Base-by-base conservation (phyloP, 257 asterid genomes). In the Petrea volubilis region DNA sequence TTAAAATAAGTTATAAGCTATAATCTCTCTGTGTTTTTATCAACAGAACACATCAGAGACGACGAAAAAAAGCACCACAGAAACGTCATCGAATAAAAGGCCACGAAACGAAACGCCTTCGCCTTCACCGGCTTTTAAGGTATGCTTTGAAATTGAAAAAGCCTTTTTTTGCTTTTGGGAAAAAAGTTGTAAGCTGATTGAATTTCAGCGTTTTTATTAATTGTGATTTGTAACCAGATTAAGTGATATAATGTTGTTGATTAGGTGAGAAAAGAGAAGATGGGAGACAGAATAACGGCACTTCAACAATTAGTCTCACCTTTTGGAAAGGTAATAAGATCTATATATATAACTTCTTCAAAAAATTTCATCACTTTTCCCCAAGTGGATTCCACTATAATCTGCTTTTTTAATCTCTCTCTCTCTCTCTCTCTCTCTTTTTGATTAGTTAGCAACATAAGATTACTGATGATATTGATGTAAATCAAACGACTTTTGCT, bases 241-340 rank as follows among this genome's bases (percentile, higher is more conserved):
- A 31, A 24, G 51, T 59, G 53, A 73, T 57, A 65, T 8, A 70
- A 34, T 68, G 63, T 60, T 71, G 64, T 60, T 68, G 71, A 72
- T 80, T 82, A 86, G 97, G 97, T 83, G 78, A 86, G 94, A 85
- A 90, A 90, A 88, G 97, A 90, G 88, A 90, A 88, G 84, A 90
- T 90, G 97, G 97, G 97, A 75, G 97, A 90, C 97, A 86, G 97
- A 88, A 88, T 90, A 88, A 90, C 91, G 80, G 92, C 97, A 66
- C 90, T 90, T 67, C 97, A 90, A 85, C 97, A 90, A 88, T 88
- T 90, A 85, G 91, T 90, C 77, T 86, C 97, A 38, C 97, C 97
- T 90, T 90, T 90, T 83, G 97, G 97, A 82, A 90, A 90, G 96
- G 96, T 90, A 77, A 60, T n/a, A n/a, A n/a, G n/a, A n/a, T n/a